Conservation (phyloP, 805 yeast genomes). For the Sungouiozyma ichnusensis region DNA sequence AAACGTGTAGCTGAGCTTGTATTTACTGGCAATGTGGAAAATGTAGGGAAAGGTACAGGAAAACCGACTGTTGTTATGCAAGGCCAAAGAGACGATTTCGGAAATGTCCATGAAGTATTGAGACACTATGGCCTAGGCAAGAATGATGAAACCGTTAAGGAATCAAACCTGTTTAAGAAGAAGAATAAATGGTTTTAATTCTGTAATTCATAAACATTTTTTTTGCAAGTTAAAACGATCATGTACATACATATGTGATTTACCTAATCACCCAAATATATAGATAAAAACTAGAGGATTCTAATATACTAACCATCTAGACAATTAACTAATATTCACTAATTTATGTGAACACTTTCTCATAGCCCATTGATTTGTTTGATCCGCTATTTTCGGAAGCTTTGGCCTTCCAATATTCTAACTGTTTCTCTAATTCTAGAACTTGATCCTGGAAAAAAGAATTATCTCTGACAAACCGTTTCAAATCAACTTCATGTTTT, state of each 20-base stretch:
- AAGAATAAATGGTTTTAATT: background rate
- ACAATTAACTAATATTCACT: background rate
- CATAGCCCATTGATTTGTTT: slow-evolving; percentile 9
- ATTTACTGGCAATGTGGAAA: slow-evolving; percentile 51
- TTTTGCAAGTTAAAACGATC: too few species aligned
- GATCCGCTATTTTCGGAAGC: slow-evolving; percentile 7
- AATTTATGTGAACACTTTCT: too few species aligned
- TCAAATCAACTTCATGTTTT: slow-evolving; percentile 33
- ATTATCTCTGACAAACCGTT: slow-evolving; percentile 46
- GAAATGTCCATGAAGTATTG: slow-evolving; percentile 64
- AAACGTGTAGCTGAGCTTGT: slow-evolving; percentile 64
- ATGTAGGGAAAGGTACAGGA: slow-evolving; percentile 41
- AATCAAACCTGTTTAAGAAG: background rate
- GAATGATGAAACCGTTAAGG: slow-evolving; percentile 1
- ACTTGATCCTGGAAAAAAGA: slow-evolving; percentile 44
- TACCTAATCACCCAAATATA: too few species aligned
- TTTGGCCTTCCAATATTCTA: slow-evolving; percentile 43
- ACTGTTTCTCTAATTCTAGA: slow-evolving; percentile 44
- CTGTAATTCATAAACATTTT: too few species aligned
- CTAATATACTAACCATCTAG: background rate
- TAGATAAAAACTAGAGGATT: too few species aligned
- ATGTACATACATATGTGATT: slow-evolving; percentile 1
- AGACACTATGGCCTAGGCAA: slow-evolving; percentile 65
- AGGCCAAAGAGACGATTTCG: slow-evolving; percentile 77
- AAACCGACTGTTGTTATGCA: slow-evolving; percentile 82